Base-by-base conservation (phyloP, 495 filamentous ascomycete genomes). In the Tetracladium setigerum region DNA sequence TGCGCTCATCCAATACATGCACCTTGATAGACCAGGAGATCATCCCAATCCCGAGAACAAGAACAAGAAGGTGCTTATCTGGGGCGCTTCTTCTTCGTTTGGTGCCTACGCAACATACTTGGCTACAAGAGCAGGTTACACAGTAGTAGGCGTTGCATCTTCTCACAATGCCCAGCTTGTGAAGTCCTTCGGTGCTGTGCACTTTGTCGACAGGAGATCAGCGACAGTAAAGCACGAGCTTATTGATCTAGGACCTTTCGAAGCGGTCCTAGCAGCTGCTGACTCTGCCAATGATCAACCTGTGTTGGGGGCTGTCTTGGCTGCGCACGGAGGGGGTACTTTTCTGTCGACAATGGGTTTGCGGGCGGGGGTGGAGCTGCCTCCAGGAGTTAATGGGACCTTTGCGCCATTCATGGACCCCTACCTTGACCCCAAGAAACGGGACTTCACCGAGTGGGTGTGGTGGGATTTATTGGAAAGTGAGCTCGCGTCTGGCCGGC, bases 331-430 rank as follows among this genome's bases (percentile, higher is more conserved):
- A 27, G 43, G 53, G 10, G 49, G 53, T 9, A 44, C 13, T 0
- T 56, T 56, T 38, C 41, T 56, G n/a, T 16, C 35, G 6, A 47
- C 53, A 1, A 47, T 56, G 53, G 53, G 53, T 15, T 42, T 56
- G 13, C 14, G 43, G 24, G 15, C 37, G 9, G 49, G 53, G 4
- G 53, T 56, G 4, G 15, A 22, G 31, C 38, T 56, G 13, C 53
- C 53, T 11, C 10, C 38, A 15, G 33, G 44, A 6, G 53, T 56
- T 2, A 48, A 17, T 11, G 49, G 43, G 5, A 15, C 18, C 10
- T 56, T 56, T 40, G 41, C 24, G 0, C 53, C 52, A 27, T 56
- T 38, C 30, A 33, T 56, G 18, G 53, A 56, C 48, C 49, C 52
- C 30, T 56, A 56, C 39, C 16, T 56, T 12, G 47, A 44, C 19